These are phyloP conservation scores for Ustilago sp. DNA, from an alignment of 1,284 basidiomycete genomes.

Conservation along the genomic window DNA sequence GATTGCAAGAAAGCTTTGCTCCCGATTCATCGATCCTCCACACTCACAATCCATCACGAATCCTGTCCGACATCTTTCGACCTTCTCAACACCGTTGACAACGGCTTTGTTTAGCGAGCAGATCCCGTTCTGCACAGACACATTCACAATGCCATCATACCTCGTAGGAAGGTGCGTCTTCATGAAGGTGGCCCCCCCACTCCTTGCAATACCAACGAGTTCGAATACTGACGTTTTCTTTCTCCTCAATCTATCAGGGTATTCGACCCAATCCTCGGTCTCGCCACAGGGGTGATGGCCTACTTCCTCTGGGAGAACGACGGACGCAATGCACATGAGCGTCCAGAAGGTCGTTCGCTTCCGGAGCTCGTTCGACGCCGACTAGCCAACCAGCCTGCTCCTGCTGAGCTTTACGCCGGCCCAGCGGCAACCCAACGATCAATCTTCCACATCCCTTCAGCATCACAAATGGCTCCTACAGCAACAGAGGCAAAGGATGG, in stretches of 20 bases:
- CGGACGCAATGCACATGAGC: conserved; percentile 51
- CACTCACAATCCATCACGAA: neutral
- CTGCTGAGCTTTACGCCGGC: conserved; percentile 29
- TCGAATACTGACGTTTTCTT: neutral
- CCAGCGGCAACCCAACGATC: conserved; percentile 32
- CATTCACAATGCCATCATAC: conserved; percentile 32
- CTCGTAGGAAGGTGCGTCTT: conserved; percentile 41
- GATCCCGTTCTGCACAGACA: neutral
- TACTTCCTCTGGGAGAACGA: conserved; percentile 67
- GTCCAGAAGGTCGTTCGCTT: conserved; percentile 55
- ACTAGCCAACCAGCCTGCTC: conserved; percentile 28
- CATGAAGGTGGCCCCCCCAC: too few species aligned
- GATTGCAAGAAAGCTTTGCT: conserved; percentile 3
- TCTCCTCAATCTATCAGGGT: conserved; percentile 12
- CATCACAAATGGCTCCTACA: conserved; percentile 17
- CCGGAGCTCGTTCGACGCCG: conserved; percentile 51
- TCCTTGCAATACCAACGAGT: neutral
- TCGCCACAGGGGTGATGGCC: conserved; percentile 63
- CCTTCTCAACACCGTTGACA: neutral
- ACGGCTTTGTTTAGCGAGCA: neutral
- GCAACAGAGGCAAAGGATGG: conserved; percentile 1
- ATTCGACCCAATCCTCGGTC: conserved; percentile 62
- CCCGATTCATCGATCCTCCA: conserved; percentile 5
- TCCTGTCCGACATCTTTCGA: neutral
- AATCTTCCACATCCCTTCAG: conserved; percentile 41